phyloP scores from a whole-genome alignment of 306 rosid genomes.

The Luffa acutangula region DNA sequence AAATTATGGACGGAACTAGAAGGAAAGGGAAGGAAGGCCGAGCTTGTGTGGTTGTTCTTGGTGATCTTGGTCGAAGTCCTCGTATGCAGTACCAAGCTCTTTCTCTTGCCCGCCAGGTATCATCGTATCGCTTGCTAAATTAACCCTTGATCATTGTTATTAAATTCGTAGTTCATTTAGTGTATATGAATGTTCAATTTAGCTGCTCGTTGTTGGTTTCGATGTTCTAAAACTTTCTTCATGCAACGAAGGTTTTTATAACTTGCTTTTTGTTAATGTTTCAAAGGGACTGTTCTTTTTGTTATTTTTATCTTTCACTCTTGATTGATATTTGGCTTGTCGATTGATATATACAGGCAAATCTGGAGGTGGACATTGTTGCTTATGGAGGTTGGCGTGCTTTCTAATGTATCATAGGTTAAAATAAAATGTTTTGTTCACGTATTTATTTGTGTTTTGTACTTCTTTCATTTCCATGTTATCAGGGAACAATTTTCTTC shows the following conservation, averaged over 20 bases:
- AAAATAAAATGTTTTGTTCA: neutral
- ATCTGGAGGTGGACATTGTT: conserved; percentile 68
- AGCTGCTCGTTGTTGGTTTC: neutral
- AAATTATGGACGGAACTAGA: conserved; percentile 8
- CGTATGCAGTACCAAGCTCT: conserved; percentile 97
- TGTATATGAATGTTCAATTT: neutral
- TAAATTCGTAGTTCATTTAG: neutral
- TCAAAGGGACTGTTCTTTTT: neutral
- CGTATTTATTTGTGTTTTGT: neutral
- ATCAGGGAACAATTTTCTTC: neutral
- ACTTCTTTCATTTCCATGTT: neutral
- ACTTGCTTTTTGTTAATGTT: neutral
- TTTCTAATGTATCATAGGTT: neutral
- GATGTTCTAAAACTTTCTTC: no score
- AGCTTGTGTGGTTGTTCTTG: conserved; percentile 87
- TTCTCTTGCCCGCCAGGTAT: conserved; percentile 82
- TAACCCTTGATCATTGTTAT: neutral
- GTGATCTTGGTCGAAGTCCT: conserved; percentile 95
- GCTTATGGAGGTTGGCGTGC: conserved; percentile 74
- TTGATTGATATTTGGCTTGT: neutral
- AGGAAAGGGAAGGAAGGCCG: conserved; percentile 48
- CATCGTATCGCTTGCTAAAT: neutral
- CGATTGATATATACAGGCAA: conserved; percentile 42
- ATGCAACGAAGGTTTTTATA: no score
- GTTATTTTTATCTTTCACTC: neutral